phyloP scores from a whole-genome alignment of 2,329 filamentous ascomycete genomes.

The Fusarium coicis region DNA sequence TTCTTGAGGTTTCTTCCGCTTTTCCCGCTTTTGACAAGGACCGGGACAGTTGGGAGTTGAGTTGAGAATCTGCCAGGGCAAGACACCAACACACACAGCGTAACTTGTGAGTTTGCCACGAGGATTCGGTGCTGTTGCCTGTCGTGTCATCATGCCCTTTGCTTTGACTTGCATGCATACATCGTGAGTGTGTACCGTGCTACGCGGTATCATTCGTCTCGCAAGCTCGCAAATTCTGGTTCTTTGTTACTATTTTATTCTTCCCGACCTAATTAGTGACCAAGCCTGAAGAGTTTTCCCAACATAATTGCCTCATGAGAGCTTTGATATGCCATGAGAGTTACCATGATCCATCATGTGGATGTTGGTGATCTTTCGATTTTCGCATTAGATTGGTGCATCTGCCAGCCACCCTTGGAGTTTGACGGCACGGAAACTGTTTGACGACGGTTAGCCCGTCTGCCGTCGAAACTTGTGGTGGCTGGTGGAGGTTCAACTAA shows the following conservation, averaged over 20 bases:
- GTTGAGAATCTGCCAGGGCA: conserved; percentile 25
- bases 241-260: neutral
- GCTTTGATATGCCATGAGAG: neutral
- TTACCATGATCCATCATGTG: neutral
- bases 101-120: conserved; percentile 21
- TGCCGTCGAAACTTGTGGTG: neutral
- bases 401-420: conserved; percentile 3
- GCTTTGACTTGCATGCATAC: conserved; percentile 28
- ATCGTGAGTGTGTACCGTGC: conserved; percentile 3
- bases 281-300: neutral
- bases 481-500: neutral
- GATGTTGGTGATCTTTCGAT: conserved; percentile 9
- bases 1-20: conserved; percentile 8
- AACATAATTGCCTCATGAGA: neutral
- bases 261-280: neutral
- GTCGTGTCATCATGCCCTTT: conserved; percentile 6
- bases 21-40: neutral
- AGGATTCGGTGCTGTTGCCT: conserved; percentile 14
- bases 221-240: neutral
- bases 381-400: conserved; percentile 4
- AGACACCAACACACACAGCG: conserved; percentile 11
- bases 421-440: conserved; percentile 2
- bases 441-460: neutral
- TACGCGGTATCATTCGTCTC: conserved; percentile 3
- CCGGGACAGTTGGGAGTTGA: neutral